These are phyloP conservation scores for Marsdenia floribunda DNA, from an alignment of 257 asterid genomes.

Conservation along the genomic window DNA sequence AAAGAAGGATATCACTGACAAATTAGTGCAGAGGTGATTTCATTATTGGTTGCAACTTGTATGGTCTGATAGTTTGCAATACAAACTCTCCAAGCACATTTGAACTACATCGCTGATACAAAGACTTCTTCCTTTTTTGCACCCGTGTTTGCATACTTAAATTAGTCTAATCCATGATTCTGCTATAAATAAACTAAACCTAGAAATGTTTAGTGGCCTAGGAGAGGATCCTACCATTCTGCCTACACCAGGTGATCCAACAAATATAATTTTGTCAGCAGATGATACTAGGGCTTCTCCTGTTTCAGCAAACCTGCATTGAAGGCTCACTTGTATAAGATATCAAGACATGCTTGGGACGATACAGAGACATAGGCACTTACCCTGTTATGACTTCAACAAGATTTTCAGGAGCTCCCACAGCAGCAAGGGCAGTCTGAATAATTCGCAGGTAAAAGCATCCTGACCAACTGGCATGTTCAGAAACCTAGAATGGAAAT, in stretches of 20 bases:
- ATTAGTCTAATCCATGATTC: neutral
- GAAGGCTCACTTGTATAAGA: conserved; percentile 21
- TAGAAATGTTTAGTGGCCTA: conserved; percentile 7
- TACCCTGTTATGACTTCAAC: conserved; percentile 99
- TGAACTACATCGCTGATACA: neutral
- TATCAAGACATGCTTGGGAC: conserved; percentile 20
- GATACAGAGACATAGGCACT: conserved; percentile 20
- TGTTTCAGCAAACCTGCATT: conserved; percentile 92
- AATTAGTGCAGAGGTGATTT: neutral
- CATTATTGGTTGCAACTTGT: neutral
- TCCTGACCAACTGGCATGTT: conserved; percentile 99
- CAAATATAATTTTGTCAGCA: conserved; percentile 90
- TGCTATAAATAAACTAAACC: neutral
- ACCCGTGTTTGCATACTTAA: neutral
- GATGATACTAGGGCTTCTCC: conserved; percentile 95
- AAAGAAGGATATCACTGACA: conserved; percentile 7
- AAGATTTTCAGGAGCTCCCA: conserved; percentile 98
- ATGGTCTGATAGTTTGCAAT: neutral
- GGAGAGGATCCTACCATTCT: conserved; percentile 56
- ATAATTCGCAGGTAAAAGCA: conserved; percentile 91
- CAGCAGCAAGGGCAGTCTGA: conserved; percentile 92
- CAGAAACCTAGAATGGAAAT: conserved; percentile 65
- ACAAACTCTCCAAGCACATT: neutral
- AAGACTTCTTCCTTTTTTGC: neutral
- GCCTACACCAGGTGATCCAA: conserved; percentile 98